A percentile compares a stretch with the other conserved stretches of the same genome.
These are phyloP conservation scores for Cladobotryum protrusum DNA, from an alignment of 2,329 filamentous ascomycete species.

Conservation along the genomic window DNA sequence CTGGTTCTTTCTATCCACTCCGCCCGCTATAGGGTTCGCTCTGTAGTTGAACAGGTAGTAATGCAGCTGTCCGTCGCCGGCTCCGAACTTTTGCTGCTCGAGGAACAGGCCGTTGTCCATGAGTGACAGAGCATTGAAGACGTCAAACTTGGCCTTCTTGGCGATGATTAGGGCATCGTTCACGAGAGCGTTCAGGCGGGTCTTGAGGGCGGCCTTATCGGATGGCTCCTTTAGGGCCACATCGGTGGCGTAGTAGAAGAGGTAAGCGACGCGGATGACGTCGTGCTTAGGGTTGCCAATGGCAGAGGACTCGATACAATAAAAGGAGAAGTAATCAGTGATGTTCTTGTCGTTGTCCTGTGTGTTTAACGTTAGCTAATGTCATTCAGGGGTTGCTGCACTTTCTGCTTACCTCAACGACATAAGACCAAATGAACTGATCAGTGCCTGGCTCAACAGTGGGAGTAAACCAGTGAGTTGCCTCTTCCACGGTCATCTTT, in stretches of 20 bases:
- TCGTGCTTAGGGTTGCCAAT: conserved; percentile 75
- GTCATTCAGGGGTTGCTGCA: not conserved
- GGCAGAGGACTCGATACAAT: conserved; percentile 86
- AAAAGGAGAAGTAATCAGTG: conserved; percentile 97
- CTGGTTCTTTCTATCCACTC: conserved; percentile 72
- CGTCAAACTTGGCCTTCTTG: conserved; percentile 80
- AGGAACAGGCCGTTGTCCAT: conserved; percentile 94
- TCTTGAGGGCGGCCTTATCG: conserved; percentile 58
- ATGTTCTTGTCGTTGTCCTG: conserved; percentile 60
- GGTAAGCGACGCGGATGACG: conserved; percentile 81
- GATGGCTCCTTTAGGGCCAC: conserved; percentile 57
- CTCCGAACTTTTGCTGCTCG: conserved; percentile 88
- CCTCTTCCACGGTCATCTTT: conserved; percentile 71
- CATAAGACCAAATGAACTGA: conserved; percentile 89
- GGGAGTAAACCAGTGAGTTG: conserved; percentile 82
- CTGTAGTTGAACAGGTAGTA: conserved; percentile 98
- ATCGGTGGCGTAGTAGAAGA: conserved; percentile 95
- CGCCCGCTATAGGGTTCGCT: conserved; percentile 75
- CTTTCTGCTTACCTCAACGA: conserved; percentile 62
- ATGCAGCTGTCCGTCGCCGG: conserved; percentile 89
- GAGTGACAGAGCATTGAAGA: conserved; percentile 91
- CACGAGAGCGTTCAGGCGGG: conserved; percentile 73
- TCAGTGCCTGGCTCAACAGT: conserved; percentile 53
- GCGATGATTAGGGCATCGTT: conserved; percentile 83
- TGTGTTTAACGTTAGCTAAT: too few species aligned